Evolutionary conservation across 2,329 filamentous ascomycete genomes (phyloP).

Genomic region (Cercospora sp.): DNA sequence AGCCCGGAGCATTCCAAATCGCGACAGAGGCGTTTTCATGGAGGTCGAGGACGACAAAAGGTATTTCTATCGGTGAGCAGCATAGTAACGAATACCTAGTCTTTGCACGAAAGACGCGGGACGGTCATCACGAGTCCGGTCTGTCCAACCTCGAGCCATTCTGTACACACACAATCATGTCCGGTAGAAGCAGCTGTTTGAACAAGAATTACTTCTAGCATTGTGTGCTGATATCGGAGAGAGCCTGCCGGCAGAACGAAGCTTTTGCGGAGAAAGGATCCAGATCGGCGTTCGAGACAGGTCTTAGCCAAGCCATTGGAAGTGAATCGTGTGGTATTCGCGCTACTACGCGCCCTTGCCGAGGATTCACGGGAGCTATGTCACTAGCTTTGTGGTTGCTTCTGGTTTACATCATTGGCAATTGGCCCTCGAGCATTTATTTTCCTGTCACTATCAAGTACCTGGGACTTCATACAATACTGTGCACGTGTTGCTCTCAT

Average conservation of each 20-base stretch:
- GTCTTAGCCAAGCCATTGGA: neutral
- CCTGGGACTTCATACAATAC: neutral
- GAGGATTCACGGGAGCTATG: neutral
- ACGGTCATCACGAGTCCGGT: neutral
- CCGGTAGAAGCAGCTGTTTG: neutral
- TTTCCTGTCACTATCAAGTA: neutral
- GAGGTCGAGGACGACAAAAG: neutral
- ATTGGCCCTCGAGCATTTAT: neutral
- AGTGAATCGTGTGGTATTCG: neutral
- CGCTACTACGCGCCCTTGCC: constrained; percentile 1
- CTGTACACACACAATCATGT: neutral
- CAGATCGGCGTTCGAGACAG: neutral
- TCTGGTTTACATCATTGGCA: constrained; percentile 2
- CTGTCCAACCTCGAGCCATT: neutral
- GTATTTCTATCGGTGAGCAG: neutral
- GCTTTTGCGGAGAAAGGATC: constrained; percentile 4
- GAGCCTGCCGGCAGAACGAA: constrained; percentile 1
- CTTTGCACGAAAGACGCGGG: neutral
- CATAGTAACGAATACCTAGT: neutral
- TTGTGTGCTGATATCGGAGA: neutral
- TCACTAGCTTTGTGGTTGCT: neutral
- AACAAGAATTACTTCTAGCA: neutral
- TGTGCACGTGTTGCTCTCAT: neutral
- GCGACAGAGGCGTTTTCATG: neutral
- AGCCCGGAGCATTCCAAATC: neutral